Base-by-base conservation (phyloP, 1,284 basidiomycete species). In the Phlebopus sp. region DNA sequence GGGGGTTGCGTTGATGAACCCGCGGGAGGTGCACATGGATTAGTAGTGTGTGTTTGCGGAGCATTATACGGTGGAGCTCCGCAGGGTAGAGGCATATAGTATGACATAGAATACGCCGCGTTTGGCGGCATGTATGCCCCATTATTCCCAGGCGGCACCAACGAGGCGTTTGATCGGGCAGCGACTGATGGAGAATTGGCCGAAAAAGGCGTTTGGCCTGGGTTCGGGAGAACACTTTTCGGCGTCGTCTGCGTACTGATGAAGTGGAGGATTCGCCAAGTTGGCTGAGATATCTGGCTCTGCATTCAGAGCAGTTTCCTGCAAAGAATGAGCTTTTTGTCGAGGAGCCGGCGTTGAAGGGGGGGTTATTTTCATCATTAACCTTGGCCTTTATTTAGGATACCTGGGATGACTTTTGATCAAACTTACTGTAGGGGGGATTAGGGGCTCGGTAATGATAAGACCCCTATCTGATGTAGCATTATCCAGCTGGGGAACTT, bases 71-170 rank as follows among this genome's bases (percentile, higher is more conserved):
- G 58, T 2, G 59, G 53, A 59, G 64, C 59, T 21, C 59, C 59
- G 27, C 65, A 67, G 1, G 68, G 59, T 3, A 54, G 56, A 27
- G 59, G 60, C 52, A 64, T 56, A 46, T 69, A 72, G 57, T 68
- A 73, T 6, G 69, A 60, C 40, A 62, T 56, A 5, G 57, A 54
- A 47, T 66, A 67, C 25, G 57, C 59, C 11, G 58, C 56, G 29
- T 59, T 46, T 31, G 23, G 13, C 13, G 23, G 43, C 13, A 38
- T 30, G 18, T 18, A 18, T 19, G 44, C 18, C 8, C 43, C 43
- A 21, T n/a, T 17, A 14, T 14, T 17, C 15, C 41, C 15, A 9
- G 41, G 29, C 10, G 17, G 30, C 3, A 17, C 11, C 27, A 34
- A 34, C 29, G 32, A 13, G 8, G 42, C 2, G 34, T 53, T 45